Evolutionary conservation across 495 filamentous ascomycete genomes (phyloP), one percentile per base, ranked within the genome.

Genomic region (Bathelium albidoporum): DNA sequence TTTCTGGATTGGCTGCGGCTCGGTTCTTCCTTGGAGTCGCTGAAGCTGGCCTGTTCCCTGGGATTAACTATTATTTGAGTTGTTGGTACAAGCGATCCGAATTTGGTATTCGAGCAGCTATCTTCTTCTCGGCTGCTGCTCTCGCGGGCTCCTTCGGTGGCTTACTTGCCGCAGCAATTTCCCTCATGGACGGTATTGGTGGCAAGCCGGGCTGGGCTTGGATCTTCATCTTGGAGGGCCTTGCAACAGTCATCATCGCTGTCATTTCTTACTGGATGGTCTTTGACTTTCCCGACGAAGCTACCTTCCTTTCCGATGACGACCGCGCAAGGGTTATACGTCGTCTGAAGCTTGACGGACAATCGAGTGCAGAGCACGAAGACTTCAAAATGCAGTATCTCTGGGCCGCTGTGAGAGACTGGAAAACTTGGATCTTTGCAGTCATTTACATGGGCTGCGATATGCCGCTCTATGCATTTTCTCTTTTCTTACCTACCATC

Each of bases 101-200:
- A 64, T 87, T 95, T 59, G 91, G 91, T 39, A 79, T 88, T 18
- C 79, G 84, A 9, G 82, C 84, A 69, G 92, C 91, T 39, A 88
- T 96, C 60, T 97, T 97, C 80, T 96, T 95, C 76, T 91, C 88
- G 4, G 89, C 91, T 0, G 91, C 91, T 0, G 89, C 91, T 1
- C 71, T 95, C 0, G 87, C 89, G 1, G 91, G 91, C 0, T 91
- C 89, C 1, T 96, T 95, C 62, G 91, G 91, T 73, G 90, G 90
- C 1, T 79, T 94, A 0, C 81, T 95, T 11, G 90, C 90, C 0
- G 87, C 87, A 1, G 89, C 86, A 2, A 93, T 92, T 68, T 82
- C 80, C 49, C 75, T 84, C 24, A 90, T 94, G 88, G 75, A 88
- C 67, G 87, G 87, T 29, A 73, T 87, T 26, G 87, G 82, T 31